A percentile compares a stretch with the other conserved stretches of the same genome.
These are phyloP conservation scores for Ganoderma sinense DNA, from an alignment of 1,284 basidiomycete genomes.

Conservation along the genomic window DNA sequence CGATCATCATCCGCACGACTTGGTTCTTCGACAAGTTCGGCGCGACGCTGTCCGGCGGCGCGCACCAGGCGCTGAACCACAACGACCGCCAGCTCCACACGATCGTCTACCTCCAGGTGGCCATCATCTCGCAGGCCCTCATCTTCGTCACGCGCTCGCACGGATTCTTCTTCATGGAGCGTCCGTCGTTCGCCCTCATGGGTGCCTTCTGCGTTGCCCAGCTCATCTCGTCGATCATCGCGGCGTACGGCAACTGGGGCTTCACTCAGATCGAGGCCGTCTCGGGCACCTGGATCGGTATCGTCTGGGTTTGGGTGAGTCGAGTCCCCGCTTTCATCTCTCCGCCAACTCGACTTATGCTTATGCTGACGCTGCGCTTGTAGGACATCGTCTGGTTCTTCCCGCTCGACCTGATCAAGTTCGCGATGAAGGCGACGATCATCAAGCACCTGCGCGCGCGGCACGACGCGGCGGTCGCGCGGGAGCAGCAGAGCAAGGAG, in stretches of 20 bases:
- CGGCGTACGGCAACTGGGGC: conserved; percentile 91
- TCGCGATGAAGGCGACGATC: conserved; percentile 91
- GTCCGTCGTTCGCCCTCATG: conserved; percentile 91
- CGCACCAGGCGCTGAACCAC: conserved; percentile 49
- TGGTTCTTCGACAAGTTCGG: conserved; percentile 93
- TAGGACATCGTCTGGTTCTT: conserved; percentile 95
- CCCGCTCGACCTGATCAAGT: conserved; percentile 96
- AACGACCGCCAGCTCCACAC: conserved; percentile 85
- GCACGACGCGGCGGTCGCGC: conserved; percentile 54
- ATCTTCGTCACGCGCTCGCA: conserved; percentile 98
- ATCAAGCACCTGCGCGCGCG: conserved; percentile 86
- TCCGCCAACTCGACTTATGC: conserved; percentile 4
- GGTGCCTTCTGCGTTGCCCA: conserved; percentile 93
- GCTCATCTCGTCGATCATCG: conserved; percentile 94
- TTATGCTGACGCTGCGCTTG: conserved; percentile 20
- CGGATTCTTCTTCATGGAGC: conserved; percentile 98
- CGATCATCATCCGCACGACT: conserved; percentile 85
- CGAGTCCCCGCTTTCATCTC: conserved; percentile 42
- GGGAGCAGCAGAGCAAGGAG: conserved; percentile 41
- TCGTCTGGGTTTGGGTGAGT: conserved; percentile 92
- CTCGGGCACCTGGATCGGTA: conserved; percentile 95
- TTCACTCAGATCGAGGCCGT: conserved; percentile 84
- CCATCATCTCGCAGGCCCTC: conserved; percentile 97
- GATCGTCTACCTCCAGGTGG: conserved; percentile 91
- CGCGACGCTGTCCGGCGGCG: conserved; percentile 60